A percentile compares a stretch with the other conserved stretches of the same genome.
phyloP scores from a whole-genome alignment of 441 rosid species.

The Pelargonium cotyledonis region DNA sequence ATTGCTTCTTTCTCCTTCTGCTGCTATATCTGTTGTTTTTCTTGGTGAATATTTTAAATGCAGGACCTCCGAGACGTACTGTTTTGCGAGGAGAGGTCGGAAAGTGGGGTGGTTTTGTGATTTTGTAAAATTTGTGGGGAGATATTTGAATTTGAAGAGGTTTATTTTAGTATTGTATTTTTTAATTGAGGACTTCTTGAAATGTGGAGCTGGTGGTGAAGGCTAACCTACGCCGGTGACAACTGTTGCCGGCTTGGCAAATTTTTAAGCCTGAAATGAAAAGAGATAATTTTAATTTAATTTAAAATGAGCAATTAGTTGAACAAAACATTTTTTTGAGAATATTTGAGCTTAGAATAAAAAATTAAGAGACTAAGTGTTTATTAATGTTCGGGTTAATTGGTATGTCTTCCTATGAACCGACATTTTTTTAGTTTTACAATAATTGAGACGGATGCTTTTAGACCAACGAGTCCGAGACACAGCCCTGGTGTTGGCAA shows the following conservation, averaged over 20 bases:
- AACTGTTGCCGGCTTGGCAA: slow-evolving; percentile 22
- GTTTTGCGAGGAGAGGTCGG: not conserved
- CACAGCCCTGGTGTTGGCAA: too few species aligned
- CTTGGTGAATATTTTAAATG: not conserved
- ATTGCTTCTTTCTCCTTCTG: slow-evolving; percentile 11
- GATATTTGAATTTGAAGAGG: not conserved
- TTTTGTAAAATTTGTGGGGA: slow-evolving; percentile 9
- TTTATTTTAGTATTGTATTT: not conserved
- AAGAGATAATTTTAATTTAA: too few species aligned
- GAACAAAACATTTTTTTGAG: too few species aligned
- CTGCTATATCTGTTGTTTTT: slow-evolving; percentile 7
- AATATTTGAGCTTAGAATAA: too few species aligned
- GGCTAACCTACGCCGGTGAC: slow-evolving; percentile 32
- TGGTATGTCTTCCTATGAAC: too few species aligned
- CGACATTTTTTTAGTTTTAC: too few species aligned
- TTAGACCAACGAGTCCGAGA: too few species aligned
- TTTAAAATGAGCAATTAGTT: too few species aligned
- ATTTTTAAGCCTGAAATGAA: too few species aligned
- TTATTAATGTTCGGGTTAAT: too few species aligned
- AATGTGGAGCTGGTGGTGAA: slow-evolving; percentile 4
- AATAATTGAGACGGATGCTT: too few species aligned
- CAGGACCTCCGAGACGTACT: not conserved
- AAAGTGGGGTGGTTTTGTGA: not conserved
- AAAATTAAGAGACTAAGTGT: too few species aligned
- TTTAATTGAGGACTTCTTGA: not conserved